Evolutionary conservation across 352 stramenopile genomes (phyloP), one percentile per base, ranked within the genome.

Genomic region (Peronospora tabacina): DNA sequence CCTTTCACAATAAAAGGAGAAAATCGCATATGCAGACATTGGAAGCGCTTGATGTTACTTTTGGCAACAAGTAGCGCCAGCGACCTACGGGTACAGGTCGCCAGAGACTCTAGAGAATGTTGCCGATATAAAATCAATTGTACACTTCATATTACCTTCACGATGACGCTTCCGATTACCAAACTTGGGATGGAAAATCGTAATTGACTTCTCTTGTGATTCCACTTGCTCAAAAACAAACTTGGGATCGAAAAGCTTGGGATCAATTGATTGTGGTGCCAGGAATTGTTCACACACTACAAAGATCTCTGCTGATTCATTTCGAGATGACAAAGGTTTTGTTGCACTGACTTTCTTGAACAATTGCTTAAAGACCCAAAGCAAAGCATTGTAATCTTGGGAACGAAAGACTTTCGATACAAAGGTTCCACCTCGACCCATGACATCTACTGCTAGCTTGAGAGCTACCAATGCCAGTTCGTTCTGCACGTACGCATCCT

Each of bases 241-340:
- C 72, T 97, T 98, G 10, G 95, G 95, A 70, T 99, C 94, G 43
- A 98, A 94, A 19, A 99, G 77, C 51, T 97, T 91, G 1, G 95
- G 75, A 70, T 99, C 97, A 59, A 99, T 98, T 39, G 95, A 97
- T 48, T 97, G 81, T 1, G 97, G 96, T 4, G 87, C 90, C 33
- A 97, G 66, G 68, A 97, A 99, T 24, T 93, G 79, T 52, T 92
- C 68, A 66, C 96, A 99, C 1, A 99, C 90, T 13, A 99, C 93
- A 70, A 99, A 99, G 63, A 99, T 99, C 74, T 99, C 97, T n/a
- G 97, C 96, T 9, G 94, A 98, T 59, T 99, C 95, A 58, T 91
- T 95, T 72, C 97, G 89, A 49, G 87, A 98, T 8, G 94, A 97
- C 28, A 96, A 77, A n/a, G 97, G 97, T 74, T 99, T 99, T 41